phyloP scores from a whole-genome alignment of 192 early-diverging fungal genomes.

The Mortierella antarctica region DNA sequence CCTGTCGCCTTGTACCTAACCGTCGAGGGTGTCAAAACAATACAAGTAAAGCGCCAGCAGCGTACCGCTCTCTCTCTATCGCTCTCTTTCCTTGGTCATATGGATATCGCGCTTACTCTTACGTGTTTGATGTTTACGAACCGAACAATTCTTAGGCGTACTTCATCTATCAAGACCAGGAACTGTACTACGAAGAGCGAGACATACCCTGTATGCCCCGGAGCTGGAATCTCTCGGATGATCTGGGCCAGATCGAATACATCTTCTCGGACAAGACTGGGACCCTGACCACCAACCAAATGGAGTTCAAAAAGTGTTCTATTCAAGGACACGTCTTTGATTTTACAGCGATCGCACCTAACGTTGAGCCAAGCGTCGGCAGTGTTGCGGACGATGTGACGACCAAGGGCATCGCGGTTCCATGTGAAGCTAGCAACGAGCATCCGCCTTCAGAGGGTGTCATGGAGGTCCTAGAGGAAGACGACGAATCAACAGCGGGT shows the following conservation, averaged over 20 bases:
- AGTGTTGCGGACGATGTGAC: neutral
- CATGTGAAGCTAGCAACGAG: too few relatives aligned
- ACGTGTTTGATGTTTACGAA: neutral
- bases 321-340: slow-evolving; percentile 70
- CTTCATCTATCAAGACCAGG: slow-evolving; percentile 75
- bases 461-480: too few relatives aligned
- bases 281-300: slow-evolving; percentile 81
- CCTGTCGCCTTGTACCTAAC: slow-evolving; percentile 72
- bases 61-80: neutral
- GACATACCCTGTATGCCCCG: slow-evolving; percentile 72
- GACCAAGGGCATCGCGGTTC: neutral
- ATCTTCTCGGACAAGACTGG: slow-evolving; percentile 89
- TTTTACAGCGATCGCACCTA: neutral
- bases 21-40: slow-evolving; percentile 71
- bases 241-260: slow-evolving; percentile 84
- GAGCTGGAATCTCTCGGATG: slow-evolving; percentile 78
- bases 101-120: neutral
- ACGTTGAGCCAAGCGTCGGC: slow-evolving; percentile 1
- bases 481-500: too few relatives aligned
- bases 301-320: slow-evolving; percentile 81
- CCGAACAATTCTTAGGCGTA: slow-evolving; percentile 61
- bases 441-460: too few relatives aligned
- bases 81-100: neutral
- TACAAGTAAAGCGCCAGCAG: slow-evolving; percentile 55
- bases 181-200: slow-evolving; percentile 68